Conservation (phyloP, 495 filamentous ascomycete genomes). For the Penicillium cosmopolitanum region DNA sequence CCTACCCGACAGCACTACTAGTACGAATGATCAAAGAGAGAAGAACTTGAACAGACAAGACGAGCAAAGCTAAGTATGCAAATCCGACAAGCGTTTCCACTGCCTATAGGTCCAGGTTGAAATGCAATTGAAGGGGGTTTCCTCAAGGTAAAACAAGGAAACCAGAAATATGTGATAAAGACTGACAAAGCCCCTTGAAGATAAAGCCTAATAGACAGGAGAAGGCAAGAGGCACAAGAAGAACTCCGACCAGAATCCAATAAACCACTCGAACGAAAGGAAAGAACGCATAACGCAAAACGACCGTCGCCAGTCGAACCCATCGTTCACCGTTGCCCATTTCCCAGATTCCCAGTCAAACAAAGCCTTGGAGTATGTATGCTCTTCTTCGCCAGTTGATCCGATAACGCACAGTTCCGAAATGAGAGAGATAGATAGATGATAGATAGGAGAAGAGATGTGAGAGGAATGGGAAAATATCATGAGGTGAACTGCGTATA, state of each 20-base stretch:
- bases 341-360: slow-evolving; percentile 13
- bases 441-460: background rate
- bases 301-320: slow-evolving; percentile 3
- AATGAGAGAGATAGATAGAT: slow-evolving; percentile 8
- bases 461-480: background rate
- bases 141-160: background rate
- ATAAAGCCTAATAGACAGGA: slow-evolving; percentile 3
- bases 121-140: background rate
- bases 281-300: background rate
- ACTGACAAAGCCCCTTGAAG: background rate
- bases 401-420: slow-evolving; percentile 10
- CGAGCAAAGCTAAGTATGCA: background rate
- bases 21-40: background rate
- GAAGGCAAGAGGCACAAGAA: background rate
- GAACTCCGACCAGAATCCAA: background rate
- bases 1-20: background rate
- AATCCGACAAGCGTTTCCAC: background rate
- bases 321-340: slow-evolving; percentile 6
- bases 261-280: background rate
- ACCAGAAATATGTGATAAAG: background rate
- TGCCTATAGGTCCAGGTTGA: background rate
- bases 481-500: background rate
- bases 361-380: slow-evolving; percentile 18
- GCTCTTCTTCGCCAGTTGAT: slow-evolving; percentile 22
- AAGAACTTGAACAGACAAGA: background rate